Evolutionary conservation across 352 stramenopile genomes (phyloP), one percentile per base, ranked within the genome.

Genomic region (Thalassiosira hispida): DNA sequence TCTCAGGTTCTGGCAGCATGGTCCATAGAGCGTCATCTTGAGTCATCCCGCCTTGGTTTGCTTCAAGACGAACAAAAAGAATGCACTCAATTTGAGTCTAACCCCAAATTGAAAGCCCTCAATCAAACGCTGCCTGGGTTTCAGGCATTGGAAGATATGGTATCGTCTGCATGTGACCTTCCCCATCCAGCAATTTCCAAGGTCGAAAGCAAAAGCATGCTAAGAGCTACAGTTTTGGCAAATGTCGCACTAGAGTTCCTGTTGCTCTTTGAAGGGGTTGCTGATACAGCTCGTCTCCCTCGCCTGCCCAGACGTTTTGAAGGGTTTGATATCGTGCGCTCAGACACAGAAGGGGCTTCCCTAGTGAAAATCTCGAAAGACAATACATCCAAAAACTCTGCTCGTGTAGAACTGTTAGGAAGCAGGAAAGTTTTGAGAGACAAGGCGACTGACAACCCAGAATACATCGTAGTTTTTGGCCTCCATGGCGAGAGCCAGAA

Each of bases 391-490:
- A 77, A 67, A 42, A 73, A 72, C 16, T 46, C 25, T 66, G 69
- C 59, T 51, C 52, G 31, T 40, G 69, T 83, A 35, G 59, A 79
- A 70, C 53, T 56, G 49, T 27, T 29, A 29, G 63, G 47, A 49
- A 77, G 44, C 20, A 65, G 51, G 11, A 83, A 64, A 63, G 42
- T 56, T 14, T 1, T 81, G 23, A 80, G 72, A 69, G 88, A 93
- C 49, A 82, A 75, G 62, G 75, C 86, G 44, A 85, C 88, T 38
- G 83, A 90, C 20, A 89, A 62, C 46, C 86, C 84, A 16, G 86
- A 93, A 57, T 93, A 92, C 35, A 77, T 90, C 40, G 84, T 71
- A 23, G 82, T 90, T 46, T 88, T 85, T 57, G 81, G 81, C 7
- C 59, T 84, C 35, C 66, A 80, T 20, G 51, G 49, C 16, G 49